Conservation (phyloP, 2,329 filamentous ascomycete genomes). For the Colletotrichum paranaense region DNA sequence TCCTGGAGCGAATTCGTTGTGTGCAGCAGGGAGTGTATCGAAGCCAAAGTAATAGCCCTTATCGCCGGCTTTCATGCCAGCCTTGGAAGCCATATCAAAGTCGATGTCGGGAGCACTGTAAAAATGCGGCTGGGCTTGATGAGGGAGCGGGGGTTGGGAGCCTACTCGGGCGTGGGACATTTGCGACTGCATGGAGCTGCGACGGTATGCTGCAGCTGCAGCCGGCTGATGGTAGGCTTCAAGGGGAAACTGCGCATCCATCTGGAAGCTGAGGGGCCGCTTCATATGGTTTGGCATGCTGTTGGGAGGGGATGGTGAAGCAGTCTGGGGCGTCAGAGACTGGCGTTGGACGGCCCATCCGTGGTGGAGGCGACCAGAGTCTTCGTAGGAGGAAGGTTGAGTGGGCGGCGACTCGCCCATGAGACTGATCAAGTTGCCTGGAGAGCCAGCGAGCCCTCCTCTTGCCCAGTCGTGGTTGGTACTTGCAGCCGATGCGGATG, state of each 20-base stretch:
- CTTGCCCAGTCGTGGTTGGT: constrained; percentile 59
- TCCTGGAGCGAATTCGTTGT: constrained; percentile 44
- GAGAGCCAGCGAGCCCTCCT: constrained; percentile 59
- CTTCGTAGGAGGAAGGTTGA: constrained; percentile 64
- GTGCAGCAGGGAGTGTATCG: constrained; percentile 70
- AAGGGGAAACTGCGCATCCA: constrained; percentile 57
- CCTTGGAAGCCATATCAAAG: constrained; percentile 68
- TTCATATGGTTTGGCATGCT: constrained; percentile 37
- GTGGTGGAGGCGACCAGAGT: constrained; percentile 55
- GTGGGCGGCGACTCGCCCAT: constrained; percentile 65
- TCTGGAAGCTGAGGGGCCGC: constrained; percentile 60
- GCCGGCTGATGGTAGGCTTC: constrained; percentile 52
- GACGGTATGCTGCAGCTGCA: constrained; percentile 50
- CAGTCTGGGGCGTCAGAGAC: constrained; percentile 55
- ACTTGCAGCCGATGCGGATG: constrained; percentile 60
- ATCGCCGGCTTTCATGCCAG: constrained; percentile 71
- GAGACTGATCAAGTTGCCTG: constrained; percentile 63
- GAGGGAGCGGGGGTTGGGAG: constrained; percentile 74
- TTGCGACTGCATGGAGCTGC: constrained; percentile 64
- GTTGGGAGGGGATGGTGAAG: constrained; percentile 52
- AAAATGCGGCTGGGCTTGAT: constrained; percentile 82
- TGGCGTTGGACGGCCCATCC: constrained; percentile 60
- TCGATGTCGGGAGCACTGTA: constrained; percentile 81
- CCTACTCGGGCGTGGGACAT: constrained; percentile 57
- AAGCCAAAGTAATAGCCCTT: constrained; percentile 85